A percentile compares a stretch with the other conserved stretches of the same genome.
These are phyloP conservation scores for Raphanus hybrid DNA, from an alignment of 441 rosid species.

Conservation along the genomic window DNA sequence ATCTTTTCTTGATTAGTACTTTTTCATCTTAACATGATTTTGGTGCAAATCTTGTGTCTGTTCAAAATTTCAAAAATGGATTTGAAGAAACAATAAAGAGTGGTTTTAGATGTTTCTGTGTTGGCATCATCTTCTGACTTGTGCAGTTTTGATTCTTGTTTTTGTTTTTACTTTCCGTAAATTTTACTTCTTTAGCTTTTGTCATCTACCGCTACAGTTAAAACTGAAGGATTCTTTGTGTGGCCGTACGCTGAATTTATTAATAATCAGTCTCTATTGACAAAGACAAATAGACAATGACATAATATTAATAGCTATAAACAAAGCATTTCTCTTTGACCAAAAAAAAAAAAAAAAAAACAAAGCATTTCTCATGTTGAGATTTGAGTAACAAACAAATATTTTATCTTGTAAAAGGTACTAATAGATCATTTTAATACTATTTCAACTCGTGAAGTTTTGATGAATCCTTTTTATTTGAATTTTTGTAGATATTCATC, in stretches of 20 bases:
- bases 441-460: background rate
- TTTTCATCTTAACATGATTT: slow-evolving; percentile 9
- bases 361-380: background rate
- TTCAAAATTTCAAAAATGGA: slow-evolving; percentile 32
- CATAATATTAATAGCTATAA: slow-evolving; percentile 1
- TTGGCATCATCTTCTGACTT: slow-evolving; percentile 28
- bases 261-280: slow-evolving; percentile 19
- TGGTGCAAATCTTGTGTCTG: background rate
- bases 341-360: no score
- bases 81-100: background rate
- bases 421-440: background rate
- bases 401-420: background rate
- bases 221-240: slow-evolving; percentile 25
- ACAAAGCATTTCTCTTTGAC: slow-evolving; percentile 4
- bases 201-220: slow-evolving; percentile 30
- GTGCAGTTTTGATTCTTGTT: slow-evolving; percentile 27
- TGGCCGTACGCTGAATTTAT: slow-evolving; percentile 34
- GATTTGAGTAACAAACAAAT: background rate
- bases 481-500: slow-evolving; percentile 69
- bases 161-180: slow-evolving; percentile 27
- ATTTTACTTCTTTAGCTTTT: slow-evolving; percentile 23
- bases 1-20: background rate
- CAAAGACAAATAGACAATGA: background rate
- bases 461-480: background rate
- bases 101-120: slow-evolving; percentile 35